These are phyloP conservation scores for Tagetes erecta DNA, from an alignment of 129 eudicot genomes.

Conservation along the genomic window DNA sequence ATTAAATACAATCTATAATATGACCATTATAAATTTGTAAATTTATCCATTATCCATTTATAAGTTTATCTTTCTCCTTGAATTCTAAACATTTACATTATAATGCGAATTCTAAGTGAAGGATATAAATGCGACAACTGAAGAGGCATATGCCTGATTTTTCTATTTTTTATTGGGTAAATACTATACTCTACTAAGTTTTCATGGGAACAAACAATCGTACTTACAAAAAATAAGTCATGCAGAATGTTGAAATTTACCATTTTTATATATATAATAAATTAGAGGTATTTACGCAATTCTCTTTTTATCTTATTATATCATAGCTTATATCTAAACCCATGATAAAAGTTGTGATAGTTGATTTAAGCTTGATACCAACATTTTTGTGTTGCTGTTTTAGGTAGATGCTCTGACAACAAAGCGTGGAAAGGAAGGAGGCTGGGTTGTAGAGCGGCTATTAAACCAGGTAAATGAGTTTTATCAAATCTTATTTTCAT, in stretches of 20 bases:
- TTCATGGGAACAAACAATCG: neutral
- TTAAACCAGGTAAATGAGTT: conserved; percentile 62
- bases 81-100: neutral
- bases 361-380: conserved; percentile 10
- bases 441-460: conserved; percentile 84
- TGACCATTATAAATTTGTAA: neutral
- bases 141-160: too few species aligned
- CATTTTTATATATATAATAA: too few species aligned
- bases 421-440: conserved; percentile 87
- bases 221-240: too few species aligned
- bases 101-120: too few species aligned
- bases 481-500: conserved; percentile 10
- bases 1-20: neutral
- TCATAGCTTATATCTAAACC: neutral
- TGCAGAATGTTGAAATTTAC: too few species aligned
- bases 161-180: neutral
- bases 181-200: neutral
- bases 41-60: too few species aligned
- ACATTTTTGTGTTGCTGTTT: too few species aligned
- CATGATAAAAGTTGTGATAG: neutral
- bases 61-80: neutral
- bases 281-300: too few species aligned
- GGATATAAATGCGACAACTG: neutral
- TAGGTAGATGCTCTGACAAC: conserved; percentile 94
- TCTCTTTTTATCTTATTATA: too few species aligned